Base-by-base conservation (phyloP, 495 filamentous ascomycete genomes). In the Aspergillus sparsus region DNA sequence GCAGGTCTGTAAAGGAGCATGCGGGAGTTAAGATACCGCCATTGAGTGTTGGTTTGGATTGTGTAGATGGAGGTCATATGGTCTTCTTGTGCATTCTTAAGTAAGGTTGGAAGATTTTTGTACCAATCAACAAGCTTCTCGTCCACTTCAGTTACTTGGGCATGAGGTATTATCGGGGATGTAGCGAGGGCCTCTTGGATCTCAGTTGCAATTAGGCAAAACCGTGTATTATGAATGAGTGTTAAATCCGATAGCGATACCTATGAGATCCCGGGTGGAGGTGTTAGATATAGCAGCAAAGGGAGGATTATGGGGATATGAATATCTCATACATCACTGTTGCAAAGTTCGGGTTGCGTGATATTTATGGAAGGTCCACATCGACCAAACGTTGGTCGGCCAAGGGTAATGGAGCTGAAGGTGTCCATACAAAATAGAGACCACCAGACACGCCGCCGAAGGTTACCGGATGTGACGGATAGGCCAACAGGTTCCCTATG, bases 401-500 rank as follows among this genome's bases (percentile, higher is more conserved):
- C 88, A 51, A 88, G 82, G n/a, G 87, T 91, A 36, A 86, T 89
- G 11, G 80, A 82, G 5, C 83, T 87, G 87, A 88, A 91, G 1
- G 88, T 87, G 71, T 91, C 88, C 55, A 91, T 79, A 73, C 85
- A 89, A 74, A 88, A 87, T 51, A 91, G 71, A 52, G 82, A 87
- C 89, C 89, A 92, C 89, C 89, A 92, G 31, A 87, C 87, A 36
- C 88, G 77, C 42, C 89, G 71, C 60, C 87, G 37, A 41, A 41
- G 11, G 37, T 41, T 84, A 52, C 21, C 21, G 21, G 21, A 27
- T 27, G 21, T 27, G 21, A 27, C 21, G 21, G 21, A 27, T 27
- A 27, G 3, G 21, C 21, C 21, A 27, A 3, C 21, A 27, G 21
- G 21, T 27, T 27, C 21, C 3, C 21, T 1, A 27, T 27, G 21